phyloP scores from a whole-genome alignment of 1,139 yeast genomes.

The Citeromyces hawaiiensis region DNA sequence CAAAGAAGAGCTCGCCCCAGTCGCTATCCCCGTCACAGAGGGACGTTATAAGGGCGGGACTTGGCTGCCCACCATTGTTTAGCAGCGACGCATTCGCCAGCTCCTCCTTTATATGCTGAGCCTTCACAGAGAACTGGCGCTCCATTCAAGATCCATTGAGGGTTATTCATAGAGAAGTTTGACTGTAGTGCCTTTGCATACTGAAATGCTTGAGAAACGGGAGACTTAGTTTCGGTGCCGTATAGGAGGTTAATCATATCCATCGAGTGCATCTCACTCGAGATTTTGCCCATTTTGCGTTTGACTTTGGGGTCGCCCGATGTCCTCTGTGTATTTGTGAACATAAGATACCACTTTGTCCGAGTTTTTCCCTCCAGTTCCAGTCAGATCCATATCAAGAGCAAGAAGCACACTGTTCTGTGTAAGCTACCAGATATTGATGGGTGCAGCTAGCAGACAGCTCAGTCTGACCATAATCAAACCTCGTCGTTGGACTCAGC shows the following conservation, averaged over 20 bases:
- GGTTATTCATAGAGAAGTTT: constrained; percentile 15
- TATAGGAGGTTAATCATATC: constrained; percentile 30
- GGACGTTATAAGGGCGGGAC: constrained; percentile 6
- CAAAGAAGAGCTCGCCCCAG: constrained; percentile 2
- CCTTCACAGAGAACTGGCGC: constrained; percentile 18
- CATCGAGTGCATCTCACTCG: constrained; percentile 30
- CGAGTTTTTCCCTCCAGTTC: constrained; percentile 21
- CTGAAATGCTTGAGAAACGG: constrained; percentile 31
- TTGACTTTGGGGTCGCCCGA: constrained; percentile 14
- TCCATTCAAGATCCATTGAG: constrained; percentile 27
- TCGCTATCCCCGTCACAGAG: neutral
- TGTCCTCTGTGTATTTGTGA: constrained; percentile 8
- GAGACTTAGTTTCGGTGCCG: constrained; percentile 18
- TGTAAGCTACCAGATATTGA: no score
- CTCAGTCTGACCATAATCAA: no score
- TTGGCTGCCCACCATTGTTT: constrained; percentile 24
- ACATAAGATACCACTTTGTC: constrained; percentile 17
- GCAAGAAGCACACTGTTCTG: constrained; percentile 13
- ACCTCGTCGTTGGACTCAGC: no score
- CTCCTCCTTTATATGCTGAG: constrained; percentile 14
- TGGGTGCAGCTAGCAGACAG: no score
- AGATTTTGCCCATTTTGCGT: constrained; percentile 19
- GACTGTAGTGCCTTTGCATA: constrained; percentile 24
- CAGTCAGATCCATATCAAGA: constrained; percentile 32
- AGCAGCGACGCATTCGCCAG: constrained; percentile 15